These are phyloP conservation scores for Ganoderma leucocontextum DNA, from an alignment of 1,284 basidiomycete species.

Conservation along the genomic window DNA sequence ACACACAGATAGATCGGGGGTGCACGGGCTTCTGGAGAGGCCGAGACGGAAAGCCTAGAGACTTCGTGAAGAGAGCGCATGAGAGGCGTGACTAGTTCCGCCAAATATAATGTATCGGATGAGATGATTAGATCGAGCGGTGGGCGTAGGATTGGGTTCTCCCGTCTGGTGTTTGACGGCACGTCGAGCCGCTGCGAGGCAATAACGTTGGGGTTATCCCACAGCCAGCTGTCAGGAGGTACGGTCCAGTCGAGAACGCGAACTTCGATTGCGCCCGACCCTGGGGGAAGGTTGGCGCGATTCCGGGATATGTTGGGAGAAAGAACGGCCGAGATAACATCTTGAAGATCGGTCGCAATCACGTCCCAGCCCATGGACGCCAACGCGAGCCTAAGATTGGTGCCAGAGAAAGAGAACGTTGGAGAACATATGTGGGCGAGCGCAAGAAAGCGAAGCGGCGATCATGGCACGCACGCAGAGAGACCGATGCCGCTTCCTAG, in stretches of 20 bases:
- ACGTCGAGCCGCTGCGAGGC: constrained; percentile 44
- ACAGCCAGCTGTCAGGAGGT: constrained; percentile 60
- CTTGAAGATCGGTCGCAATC: constrained; percentile 80
- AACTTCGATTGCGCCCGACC: constrained; percentile 54
- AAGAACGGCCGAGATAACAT: constrained; percentile 76
- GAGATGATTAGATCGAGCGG: constrained; percentile 85
- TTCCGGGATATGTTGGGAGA: constrained; percentile 69
- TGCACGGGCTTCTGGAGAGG: constrained; percentile 35
- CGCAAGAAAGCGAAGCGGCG: constrained; percentile 19
- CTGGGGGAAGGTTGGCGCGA: constrained; percentile 47
- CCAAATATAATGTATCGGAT: constrained; percentile 85
- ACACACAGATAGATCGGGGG: constrained; percentile 75
- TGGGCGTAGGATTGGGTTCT: constrained; percentile 46
- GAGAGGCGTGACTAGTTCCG: constrained; percentile 72
- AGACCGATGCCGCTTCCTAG: constrained; percentile 87
- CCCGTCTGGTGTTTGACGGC: constrained; percentile 27
- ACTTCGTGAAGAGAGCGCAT: constrained; percentile 71
- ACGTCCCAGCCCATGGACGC: constrained; percentile 79
- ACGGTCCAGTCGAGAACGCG: constrained; percentile 73
- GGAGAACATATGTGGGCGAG: constrained; percentile 16
- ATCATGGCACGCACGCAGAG: constrained; percentile 64
- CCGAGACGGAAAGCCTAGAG: constrained; percentile 42
- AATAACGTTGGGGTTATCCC: constrained; percentile 54
- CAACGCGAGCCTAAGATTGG: constrained; percentile 65
- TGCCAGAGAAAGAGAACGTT: constrained; percentile 20